phyloP scores from a whole-genome alignment of 495 filamentous ascomycete species.

The Paragyromitra xinjiangensis region DNA sequence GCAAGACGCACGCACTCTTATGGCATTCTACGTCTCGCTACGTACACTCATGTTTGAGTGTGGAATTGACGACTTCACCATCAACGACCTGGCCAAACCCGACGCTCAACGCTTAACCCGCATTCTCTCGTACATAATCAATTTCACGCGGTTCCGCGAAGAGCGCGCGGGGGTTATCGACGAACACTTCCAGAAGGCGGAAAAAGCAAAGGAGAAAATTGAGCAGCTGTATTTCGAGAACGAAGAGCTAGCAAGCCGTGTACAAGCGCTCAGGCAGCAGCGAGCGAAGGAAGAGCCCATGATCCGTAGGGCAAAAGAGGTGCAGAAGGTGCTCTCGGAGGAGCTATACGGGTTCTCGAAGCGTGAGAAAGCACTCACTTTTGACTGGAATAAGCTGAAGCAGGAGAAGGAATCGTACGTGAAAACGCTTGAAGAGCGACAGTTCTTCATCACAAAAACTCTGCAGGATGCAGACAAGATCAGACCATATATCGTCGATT shows the following conservation, averaged over 20 bases:
- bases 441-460: conserved; percentile 56
- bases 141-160: conserved; percentile 96
- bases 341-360: conserved; percentile 61
- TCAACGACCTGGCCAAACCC: conserved; percentile 86
- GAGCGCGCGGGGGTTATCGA: conserved; percentile 85
- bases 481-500: conserved; percentile 88
- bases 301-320: conserved; percentile 76
- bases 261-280: conserved; percentile 77
- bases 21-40: conserved; percentile 89
- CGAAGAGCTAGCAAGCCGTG: conserved; percentile 78
- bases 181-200: conserved; percentile 88
- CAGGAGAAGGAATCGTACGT: conserved; percentile 80
- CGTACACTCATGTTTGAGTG: conserved; percentile 82
- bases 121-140: conserved; percentile 96
- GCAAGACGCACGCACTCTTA: conserved; percentile 84
- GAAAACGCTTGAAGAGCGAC: conserved; percentile 61
- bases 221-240: conserved; percentile 87
- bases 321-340: conserved; percentile 74
- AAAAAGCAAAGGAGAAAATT: conserved; percentile 83
- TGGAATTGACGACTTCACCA: conserved; percentile 90
- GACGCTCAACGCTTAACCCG: conserved; percentile 86
- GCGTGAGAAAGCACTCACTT: conserved; percentile 34
- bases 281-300: conserved; percentile 82
- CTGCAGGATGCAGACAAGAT: conserved; percentile 86
- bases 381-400: conserved; percentile 45